Base-by-base conservation (phyloP, 352 stramenopile genomes). In the Phytopythium mirpurense region DNA sequence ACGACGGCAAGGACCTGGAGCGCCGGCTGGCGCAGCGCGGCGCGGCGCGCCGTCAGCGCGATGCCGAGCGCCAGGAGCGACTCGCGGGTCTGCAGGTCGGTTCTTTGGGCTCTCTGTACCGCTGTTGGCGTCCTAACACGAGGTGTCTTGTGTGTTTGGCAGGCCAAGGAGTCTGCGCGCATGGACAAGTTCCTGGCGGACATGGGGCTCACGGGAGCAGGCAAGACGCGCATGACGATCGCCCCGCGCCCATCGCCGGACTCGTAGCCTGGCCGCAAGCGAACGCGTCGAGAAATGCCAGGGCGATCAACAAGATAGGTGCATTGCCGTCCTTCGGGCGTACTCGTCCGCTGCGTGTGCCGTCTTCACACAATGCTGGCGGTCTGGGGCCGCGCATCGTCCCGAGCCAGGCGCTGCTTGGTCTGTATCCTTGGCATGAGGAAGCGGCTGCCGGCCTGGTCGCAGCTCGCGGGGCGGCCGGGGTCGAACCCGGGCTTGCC, bases 121-220 rank as follows among this genome's bases (percentile, higher is more conserved):
- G n/a, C n/a, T n/a, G n/a, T 32, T 32, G 29, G 29, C 9, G 29
- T 5, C 29, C 5, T 32, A 5, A 32, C 29, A 9, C 29, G 29
- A 10, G 29, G 29, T 5, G 5, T 32, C 29, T 32, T 32, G 29
- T 9, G 24, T n/a, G 14, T 34, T 26, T 37, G 47, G 26, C 65
- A 88, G 77, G 79, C 78, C 2, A 86, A 86, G 32, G 79, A 90
- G 49, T 67, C 68, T 4, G 79, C 74, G 16, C 68, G 79, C 6
- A 90, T 90, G 79, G 75, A 90, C 46, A 86, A 88, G 60, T 90
- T 90, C 32, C 55, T 90, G 21, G 56, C 67, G 23, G 77, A 87
- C 24, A 88, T 90, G 77, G 79, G 79, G 5, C 67, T 90, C 18
- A 45, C 67, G 14, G 60, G 65, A n/a, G 58, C 60, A 32, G 59